Evolutionary conservation across 1,284 basidiomycete species (phyloP), one percentile per base, ranked within the genome.

Genomic region (Psilocybe mexicana): DNA sequence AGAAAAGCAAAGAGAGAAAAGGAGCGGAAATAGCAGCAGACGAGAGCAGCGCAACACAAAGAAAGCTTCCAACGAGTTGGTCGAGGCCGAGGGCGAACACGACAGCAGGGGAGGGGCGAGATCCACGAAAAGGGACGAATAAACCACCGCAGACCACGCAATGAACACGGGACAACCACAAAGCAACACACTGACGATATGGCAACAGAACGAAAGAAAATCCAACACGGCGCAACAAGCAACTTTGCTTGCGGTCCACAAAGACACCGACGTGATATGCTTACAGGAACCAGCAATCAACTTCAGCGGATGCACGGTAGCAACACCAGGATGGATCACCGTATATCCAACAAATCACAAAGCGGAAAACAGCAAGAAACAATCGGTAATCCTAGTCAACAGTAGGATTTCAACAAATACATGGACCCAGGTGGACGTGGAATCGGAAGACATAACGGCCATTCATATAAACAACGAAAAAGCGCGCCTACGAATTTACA

Each of bases 261-360:
- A 53, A 11, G 43, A 61, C 11, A 48, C 8, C 25, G 56, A 63
- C 36, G 51, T 63, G 0, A 51, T 63, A 7, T 61, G 57, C 18
- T 33, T 66, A 49, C 64, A 66, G 33, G 64, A 65, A 51, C 63
- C 60, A 7, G 46, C 60, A 42, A 24, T 59, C 3, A 50, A 63
- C 43, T 42, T 43, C 35, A 23, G 26, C 4, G 54, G 47, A 26
- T 10, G 3, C 42, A 59, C 63, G 11, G 38, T 53, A 43, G 63
- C 59, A 1, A 63, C 52, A 1, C 18, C 43, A 40, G 53, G 38
- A 4, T 66, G 65, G 65, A 3, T 3, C 2, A 26, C 52, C 2
- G 40, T 66, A 12, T 61, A 60, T 25, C 63, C 64, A 2, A 45
- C 49, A 1, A 35, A 25, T 3, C 43, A 61, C 30, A 30, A 35